Evolutionary conservation across 2,329 filamentous ascomycete genomes (phyloP).

Genomic region (Zopfia rhizophila): DNA sequence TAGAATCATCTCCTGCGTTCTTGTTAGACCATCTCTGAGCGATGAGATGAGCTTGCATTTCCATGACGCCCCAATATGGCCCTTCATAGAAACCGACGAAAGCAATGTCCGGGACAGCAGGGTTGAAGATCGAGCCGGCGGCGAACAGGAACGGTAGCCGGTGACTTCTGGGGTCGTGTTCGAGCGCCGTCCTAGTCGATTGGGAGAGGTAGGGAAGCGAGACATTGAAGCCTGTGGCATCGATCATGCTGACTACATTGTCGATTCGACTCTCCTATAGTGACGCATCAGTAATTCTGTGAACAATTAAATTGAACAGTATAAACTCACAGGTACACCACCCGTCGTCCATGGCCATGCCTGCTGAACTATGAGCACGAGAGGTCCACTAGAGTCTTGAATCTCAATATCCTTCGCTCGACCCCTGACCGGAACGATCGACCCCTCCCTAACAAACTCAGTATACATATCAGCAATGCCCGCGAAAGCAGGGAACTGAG

Average conservation of each 20-base stretch:
- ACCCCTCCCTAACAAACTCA: conserved; percentile 75
- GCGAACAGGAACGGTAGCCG: conserved; percentile 66
- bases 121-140: conserved; percentile 72
- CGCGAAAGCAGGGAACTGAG: conserved; percentile 69
- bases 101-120: conserved; percentile 70
- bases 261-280: too few species aligned
- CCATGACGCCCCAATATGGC: conserved; percentile 87
- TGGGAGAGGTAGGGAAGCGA: conserved; percentile 73
- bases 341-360: too few species aligned
- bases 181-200: conserved; percentile 65
- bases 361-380: too few species aligned
- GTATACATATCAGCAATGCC: conserved; percentile 77
- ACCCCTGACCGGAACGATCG: conserved; percentile 53
- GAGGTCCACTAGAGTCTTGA: too few species aligned
- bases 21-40: conserved; percentile 66
- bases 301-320: too few species aligned
- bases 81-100: conserved; percentile 88
- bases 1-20: neutral
- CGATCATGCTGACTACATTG: conserved; percentile 73
- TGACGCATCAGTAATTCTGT: too few species aligned
- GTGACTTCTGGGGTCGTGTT: conserved; percentile 62
- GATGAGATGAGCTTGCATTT: conserved; percentile 82
- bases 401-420: conserved; percentile 41
- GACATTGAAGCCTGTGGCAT: conserved; percentile 78
- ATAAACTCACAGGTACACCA: too few species aligned